phyloP scores from a whole-genome alignment of 805 yeast genomes.

The Barnettozyma sp. region DNA sequence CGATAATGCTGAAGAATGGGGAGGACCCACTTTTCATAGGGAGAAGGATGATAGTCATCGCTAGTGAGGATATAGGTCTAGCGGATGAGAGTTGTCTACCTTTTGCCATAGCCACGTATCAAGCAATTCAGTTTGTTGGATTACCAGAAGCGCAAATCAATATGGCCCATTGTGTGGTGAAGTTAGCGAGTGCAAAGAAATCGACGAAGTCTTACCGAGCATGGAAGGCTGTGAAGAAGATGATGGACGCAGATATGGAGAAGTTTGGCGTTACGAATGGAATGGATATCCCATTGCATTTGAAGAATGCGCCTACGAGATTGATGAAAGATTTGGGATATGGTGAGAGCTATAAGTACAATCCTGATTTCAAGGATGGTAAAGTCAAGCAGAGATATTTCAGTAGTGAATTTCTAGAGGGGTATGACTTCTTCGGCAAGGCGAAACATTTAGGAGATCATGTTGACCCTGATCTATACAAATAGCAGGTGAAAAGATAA shows the following conservation, averaged over 20 bases:
- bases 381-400: constrained; percentile 66
- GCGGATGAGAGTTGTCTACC: constrained; percentile 80
- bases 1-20: constrained; percentile 85
- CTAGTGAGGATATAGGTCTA: constrained; percentile 90
- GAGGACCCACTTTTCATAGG: constrained; percentile 90
- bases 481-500: too few species aligned
- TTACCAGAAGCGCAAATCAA: constrained; percentile 91
- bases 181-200: constrained; percentile 78
- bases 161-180: constrained; percentile 89
- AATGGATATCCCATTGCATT: constrained; percentile 58
- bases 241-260: constrained; percentile 47
- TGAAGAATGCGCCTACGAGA: constrained; percentile 91
- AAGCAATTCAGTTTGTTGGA: constrained; percentile 84
- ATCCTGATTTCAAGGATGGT: constrained; percentile 74
- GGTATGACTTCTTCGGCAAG: constrained; percentile 46
- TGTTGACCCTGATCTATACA: constrained; percentile 35
- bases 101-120: constrained; percentile 78
- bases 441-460: constrained; percentile 45
- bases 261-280: constrained; percentile 44
- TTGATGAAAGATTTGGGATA: constrained; percentile 88
- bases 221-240: constrained; percentile 56
- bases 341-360: constrained; percentile 79
- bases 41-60: constrained; percentile 87
- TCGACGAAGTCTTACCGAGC: constrained; percentile 84
- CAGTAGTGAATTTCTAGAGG: constrained; percentile 48